A percentile compares a stretch with the other conserved stretches of the same genome.
Evolutionary conservation across 257 asterid genomes (phyloP).

Genomic region (Fraxinus cuspidata): DNA sequence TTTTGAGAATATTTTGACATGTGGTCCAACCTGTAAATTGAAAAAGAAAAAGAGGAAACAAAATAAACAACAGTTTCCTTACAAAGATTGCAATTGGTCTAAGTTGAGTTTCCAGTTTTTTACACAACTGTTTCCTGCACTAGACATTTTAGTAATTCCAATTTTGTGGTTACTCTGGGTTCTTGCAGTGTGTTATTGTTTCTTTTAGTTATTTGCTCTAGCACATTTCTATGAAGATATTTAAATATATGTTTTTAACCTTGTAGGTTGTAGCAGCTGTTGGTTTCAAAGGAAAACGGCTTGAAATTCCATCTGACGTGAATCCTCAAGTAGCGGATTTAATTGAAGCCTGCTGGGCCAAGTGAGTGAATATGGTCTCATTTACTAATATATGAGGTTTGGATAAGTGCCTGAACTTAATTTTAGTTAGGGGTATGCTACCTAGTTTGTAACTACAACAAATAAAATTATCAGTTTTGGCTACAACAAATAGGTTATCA

Average conservation of each 20-base stretch:
- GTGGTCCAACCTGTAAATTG: neutral
- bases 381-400: slow-evolving; percentile 12
- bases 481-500: slow-evolving; percentile 9
- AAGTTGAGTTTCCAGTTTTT: neutral
- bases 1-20: neutral
- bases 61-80: neutral
- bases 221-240: slow-evolving; percentile 17
- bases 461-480: neutral
- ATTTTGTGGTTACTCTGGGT: slow-evolving; percentile 4
- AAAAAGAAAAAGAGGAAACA: neutral
- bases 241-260: slow-evolving; percentile 20
- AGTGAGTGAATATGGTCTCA: slow-evolving; percentile 50
- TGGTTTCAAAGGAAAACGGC: slow-evolving; percentile 77
- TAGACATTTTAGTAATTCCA: neutral
- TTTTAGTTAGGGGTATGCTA: slow-evolving; percentile 25
- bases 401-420: slow-evolving; percentile 3
- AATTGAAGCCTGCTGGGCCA: slow-evolving; percentile 87
- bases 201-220: slow-evolving; percentile 12
- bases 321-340: slow-evolving; percentile 77
- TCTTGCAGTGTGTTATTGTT: neutral
- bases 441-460: slow-evolving; percentile 5
- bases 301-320: slow-evolving; percentile 70
- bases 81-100: neutral
- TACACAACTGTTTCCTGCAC: neutral
- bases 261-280: slow-evolving; percentile 95